A percentile compares a stretch with the other conserved stretches of the same genome.
phyloP scores from a whole-genome alignment of 495 filamentous ascomycete genomes.

The Bacidia gigantensis region DNA sequence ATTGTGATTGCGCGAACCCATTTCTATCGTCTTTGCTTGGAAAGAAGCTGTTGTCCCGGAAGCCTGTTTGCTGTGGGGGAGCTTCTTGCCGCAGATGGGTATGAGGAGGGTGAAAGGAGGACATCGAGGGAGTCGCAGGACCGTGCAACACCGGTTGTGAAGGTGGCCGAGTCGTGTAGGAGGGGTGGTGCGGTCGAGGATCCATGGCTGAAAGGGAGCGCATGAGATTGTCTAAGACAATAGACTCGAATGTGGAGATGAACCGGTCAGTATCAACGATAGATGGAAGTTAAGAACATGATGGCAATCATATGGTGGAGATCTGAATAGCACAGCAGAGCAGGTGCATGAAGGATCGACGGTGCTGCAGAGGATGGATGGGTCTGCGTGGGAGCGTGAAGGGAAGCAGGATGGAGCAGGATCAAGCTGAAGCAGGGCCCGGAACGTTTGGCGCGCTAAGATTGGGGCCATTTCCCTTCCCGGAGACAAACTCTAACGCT shows the following conservation, averaged over 20 bases:
- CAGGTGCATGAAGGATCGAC: background rate
- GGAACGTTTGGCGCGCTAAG: background rate
- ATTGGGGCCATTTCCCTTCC: background rate
- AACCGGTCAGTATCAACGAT: too few relatives aligned
- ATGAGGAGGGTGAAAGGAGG: constrained; percentile 9
- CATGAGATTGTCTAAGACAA: background rate
- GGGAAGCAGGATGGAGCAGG: background rate
- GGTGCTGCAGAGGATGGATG: too few relatives aligned
- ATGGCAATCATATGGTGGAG: background rate
- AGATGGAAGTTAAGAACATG: too few relatives aligned
- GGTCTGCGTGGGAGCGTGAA: too few relatives aligned
- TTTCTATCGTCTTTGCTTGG: constrained; percentile 7
- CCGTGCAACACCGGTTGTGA: constrained; percentile 12
- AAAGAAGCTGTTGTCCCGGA: constrained; percentile 9
- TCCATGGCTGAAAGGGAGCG: constrained; percentile 11
- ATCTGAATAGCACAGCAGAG: background rate
- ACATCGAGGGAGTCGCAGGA: constrained; percentile 13
- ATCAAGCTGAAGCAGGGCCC: background rate
- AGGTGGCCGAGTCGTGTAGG: constrained; percentile 6
- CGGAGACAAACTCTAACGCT: background rate
- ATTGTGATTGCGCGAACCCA: background rate
- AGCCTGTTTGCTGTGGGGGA: background rate
- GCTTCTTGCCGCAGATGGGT: constrained; percentile 1
- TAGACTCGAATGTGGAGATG: too few relatives aligned
- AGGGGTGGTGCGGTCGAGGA: constrained; percentile 3